Evolutionary conservation across 257 asterid genomes (phyloP).

Genomic region (Primulina tabacum): DNA sequence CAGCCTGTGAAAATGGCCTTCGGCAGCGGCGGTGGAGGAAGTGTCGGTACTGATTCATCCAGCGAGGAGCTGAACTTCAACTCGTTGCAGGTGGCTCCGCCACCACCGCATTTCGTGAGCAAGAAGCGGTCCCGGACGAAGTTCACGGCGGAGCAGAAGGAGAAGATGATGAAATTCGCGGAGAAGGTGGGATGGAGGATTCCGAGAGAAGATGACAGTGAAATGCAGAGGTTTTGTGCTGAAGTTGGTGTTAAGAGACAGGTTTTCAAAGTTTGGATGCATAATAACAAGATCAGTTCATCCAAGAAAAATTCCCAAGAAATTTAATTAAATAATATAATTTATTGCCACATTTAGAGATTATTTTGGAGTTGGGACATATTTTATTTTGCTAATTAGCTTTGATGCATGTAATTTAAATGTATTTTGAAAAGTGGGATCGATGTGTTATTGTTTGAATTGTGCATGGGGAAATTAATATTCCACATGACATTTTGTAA

Average conservation of each 20-base stretch:
- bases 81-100: conserved; percentile 39
- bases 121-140: conserved; percentile 74
- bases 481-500: no score
- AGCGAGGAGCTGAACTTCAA: conserved; percentile 81
- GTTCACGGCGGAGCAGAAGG: conserved; percentile 83
- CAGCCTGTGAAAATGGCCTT: conserved; percentile 68
- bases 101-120: conserved; percentile 47
- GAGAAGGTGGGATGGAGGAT: conserved; percentile 93
- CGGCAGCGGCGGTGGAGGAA: conserved; percentile 45
- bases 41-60: conserved; percentile 68
- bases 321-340: not conserved
- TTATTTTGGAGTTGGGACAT: no score
- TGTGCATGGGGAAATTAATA: no score
- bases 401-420: no score
- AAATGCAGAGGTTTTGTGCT: conserved; percentile 74
- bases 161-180: conserved; percentile 80
- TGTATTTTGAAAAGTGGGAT: no score
- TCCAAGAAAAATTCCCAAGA: conserved; percentile 17
- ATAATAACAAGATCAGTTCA: conserved; percentile 62
- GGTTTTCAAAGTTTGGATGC: conserved; percentile 97
- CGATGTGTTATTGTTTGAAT: no score
- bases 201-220: conserved; percentile 85
- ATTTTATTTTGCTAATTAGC: no score
- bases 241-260: conserved; percentile 87
- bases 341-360: no score